phyloP scores from a whole-genome alignment of 768 basidiomycete genomes.

The Mycena haematopus region DNA sequence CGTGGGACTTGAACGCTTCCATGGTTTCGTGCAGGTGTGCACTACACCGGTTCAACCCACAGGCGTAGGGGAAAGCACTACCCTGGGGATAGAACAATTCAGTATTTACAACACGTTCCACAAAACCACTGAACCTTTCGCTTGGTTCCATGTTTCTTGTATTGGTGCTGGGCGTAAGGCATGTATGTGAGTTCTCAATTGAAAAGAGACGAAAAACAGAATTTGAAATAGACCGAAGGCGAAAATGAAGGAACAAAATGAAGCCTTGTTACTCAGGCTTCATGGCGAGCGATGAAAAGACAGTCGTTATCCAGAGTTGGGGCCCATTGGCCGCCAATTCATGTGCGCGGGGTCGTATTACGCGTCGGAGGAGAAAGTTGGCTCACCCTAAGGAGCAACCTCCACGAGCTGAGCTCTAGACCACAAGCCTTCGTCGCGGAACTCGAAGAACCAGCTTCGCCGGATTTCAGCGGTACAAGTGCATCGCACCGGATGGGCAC shows the following conservation, averaged over 20 bases:
- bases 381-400: slow-evolving; percentile 16
- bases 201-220: neutral
- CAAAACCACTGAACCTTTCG: slow-evolving; percentile 1
- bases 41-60: slow-evolving; percentile 20
- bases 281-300: no score
- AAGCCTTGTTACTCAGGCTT: no score
- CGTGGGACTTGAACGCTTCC: slow-evolving; percentile 9
- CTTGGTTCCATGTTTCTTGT: slow-evolving; percentile 13
- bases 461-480: neutral
- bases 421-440: neutral
- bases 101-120: neutral
- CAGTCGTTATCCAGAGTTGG: no score
- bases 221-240: neutral
- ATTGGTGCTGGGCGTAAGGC: slow-evolving; percentile 4
- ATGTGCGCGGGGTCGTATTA: neutral
- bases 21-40: neutral
- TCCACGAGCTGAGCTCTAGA: slow-evolving; percentile 20
- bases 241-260: no score
- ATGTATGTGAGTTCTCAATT: neutral
- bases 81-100: neutral
- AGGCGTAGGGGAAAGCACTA: neutral
- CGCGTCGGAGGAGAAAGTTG: neutral
- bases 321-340: neutral
- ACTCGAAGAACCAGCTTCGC: neutral
- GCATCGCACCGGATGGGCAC: slow-evolving; percentile 21